Evolutionary conservation across 2,329 filamentous ascomycete genomes (phyloP).

Genomic region (Celoporthe dispersa): DNA sequence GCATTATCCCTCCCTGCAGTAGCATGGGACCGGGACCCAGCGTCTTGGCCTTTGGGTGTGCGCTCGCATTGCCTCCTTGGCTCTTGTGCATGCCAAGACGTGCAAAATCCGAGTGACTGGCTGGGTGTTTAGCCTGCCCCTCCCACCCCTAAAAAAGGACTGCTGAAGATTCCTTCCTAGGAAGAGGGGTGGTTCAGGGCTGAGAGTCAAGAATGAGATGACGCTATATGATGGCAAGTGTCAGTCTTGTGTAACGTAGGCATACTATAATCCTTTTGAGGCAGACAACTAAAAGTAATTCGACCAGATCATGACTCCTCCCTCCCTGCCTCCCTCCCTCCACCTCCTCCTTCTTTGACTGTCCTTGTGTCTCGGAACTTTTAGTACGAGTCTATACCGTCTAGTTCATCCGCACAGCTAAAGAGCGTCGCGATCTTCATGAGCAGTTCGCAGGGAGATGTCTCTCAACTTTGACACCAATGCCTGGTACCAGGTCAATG

Average conservation of each 20-base stretch:
- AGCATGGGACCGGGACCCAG: no score
- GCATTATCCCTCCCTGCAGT: background rate
- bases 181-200: no score
- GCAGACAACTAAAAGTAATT: background rate
- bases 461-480: slow-evolving; percentile 21
- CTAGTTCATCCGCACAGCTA: background rate
- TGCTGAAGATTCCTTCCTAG: no score
- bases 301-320: background rate
- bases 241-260: background rate
- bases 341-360: no score
- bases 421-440: background rate
- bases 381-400: background rate
- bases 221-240: no score
- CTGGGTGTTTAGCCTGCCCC: background rate
- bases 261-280: background rate
- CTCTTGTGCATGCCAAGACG: background rate
- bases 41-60: no score
- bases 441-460: background rate
- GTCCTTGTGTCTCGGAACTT: background rate
- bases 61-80: background rate
- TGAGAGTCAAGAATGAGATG: background rate
- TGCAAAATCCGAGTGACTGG: background rate
- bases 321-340: background rate
- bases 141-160: no score
- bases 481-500: slow-evolving; percentile 24